Conservation (phyloP, 768 basidiomycete genomes). For the Suillus hirtellus region DNA sequence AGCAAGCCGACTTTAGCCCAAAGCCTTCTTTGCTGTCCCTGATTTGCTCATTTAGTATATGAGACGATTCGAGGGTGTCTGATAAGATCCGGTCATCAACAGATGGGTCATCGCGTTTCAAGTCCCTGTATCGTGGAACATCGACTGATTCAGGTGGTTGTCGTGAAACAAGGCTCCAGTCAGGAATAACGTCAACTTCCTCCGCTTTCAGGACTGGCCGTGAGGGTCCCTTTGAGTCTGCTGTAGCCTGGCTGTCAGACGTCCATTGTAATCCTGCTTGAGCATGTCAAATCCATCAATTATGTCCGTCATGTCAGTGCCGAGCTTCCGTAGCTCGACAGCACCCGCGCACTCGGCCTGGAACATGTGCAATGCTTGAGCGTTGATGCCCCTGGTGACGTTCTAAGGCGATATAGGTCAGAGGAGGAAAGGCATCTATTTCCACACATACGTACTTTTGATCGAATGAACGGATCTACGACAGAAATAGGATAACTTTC, state of each 20-base stretch:
- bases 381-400: slow-evolving; percentile 17
- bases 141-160: neutral
- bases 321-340: slow-evolving; percentile 84
- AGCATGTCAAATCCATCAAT: slow-evolving; percentile 8
- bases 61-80: neutral
- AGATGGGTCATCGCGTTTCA: neutral
- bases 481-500: slow-evolving; percentile 25
- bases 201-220: neutral
- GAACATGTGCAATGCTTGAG: slow-evolving; percentile 7
- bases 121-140: too few species aligned
- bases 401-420: slow-evolving; percentile 20
- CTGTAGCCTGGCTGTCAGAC: neutral
- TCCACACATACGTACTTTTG: slow-evolving; percentile 31
- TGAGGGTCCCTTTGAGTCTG: neutral
- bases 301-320: slow-evolving; percentile 84
- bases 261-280: neutral
- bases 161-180: neutral
- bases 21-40: neutral
- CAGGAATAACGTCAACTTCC: neutral
- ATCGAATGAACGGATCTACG: slow-evolving; percentile 42
- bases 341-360: slow-evolving; percentile 6
- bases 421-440: neutral
- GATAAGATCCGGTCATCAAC: neutral
- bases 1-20: neutral
- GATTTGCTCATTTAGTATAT: too few species aligned